Base-by-base conservation (phyloP, 495 filamentous ascomycete species). In the Talaromyces proteolyticus region DNA sequence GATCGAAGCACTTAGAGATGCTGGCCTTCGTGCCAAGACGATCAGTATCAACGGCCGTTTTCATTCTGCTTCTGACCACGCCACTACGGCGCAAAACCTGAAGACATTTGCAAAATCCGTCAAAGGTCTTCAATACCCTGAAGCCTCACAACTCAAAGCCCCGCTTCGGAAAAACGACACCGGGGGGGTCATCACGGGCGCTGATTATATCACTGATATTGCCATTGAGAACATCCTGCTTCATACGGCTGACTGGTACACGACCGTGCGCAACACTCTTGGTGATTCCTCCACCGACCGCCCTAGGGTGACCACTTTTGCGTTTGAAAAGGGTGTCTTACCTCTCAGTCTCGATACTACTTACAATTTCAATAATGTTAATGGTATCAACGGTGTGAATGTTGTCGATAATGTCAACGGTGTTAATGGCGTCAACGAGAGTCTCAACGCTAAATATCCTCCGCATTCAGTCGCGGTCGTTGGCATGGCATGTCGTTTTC, bases 221-320 rank as follows among this genome's bases (percentile, higher is more conserved):
- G 67, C 64, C 2, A 50, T 75, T 2, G 60, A 59, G 1, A 55
- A 65, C 6, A 72, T 80, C 20, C 57, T 80, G 0, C 44, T 64
- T 8, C 51, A 76, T 50, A 65, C 56, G 25, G 64, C 63, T 5
- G 44, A 68, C 3, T 81, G 77, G 77, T 62, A 61, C 50, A 45
- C 60, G 7, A 70, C 66, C 16, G 29, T 48, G 14, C 17, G 16
- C 3, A 48, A 37, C 11, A 20, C 45, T 7, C n/a, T 47, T 12
- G 44, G 21, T 39, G 18, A 10, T 16, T 39, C 6, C 16, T 29
- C 45, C 11, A 22, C 26, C 4, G 17, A 2, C 20, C 16, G 11
- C 21, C 4, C 18, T 8, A 37, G 22, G 45, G 23, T 47, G 22
- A 47, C 23, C 3, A 20, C 18, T 6, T 29, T 47, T 47, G 44